phyloP scores from a whole-genome alignment of 1,139 yeast genomes.

The Saccharomyces hybrid region DNA sequence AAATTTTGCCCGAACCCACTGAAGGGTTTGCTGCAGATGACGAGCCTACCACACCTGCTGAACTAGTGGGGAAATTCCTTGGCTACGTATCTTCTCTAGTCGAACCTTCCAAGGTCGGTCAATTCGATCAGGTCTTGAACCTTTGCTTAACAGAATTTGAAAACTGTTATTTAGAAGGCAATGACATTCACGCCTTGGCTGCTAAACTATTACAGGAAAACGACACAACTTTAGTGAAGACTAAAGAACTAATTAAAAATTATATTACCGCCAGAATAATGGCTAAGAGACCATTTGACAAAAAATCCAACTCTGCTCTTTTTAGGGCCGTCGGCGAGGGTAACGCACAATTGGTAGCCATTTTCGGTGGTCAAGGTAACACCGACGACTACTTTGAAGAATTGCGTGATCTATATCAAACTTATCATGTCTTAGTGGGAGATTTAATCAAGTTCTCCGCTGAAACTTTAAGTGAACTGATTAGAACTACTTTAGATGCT shows the following conservation, averaged over 20 bases:
- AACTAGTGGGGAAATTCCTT: slow-evolving; percentile 74
- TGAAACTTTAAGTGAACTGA: slow-evolving; percentile 56
- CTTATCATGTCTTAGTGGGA: slow-evolving; percentile 66
- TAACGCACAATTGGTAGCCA: slow-evolving; percentile 63
- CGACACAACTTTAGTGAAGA: slow-evolving; percentile 57
- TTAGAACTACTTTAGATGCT: slow-evolving; percentile 66
- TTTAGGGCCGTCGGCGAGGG: slow-evolving; percentile 52
- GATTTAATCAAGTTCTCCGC: slow-evolving; percentile 70
- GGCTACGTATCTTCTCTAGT: slow-evolving; percentile 67
- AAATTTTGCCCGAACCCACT: slow-evolving; percentile 65
- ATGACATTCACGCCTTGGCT: slow-evolving; percentile 87
- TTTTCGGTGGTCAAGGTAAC: slow-evolving; percentile 99
- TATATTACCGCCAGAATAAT: slow-evolving; percentile 52
- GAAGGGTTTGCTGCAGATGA: slow-evolving; percentile 82
- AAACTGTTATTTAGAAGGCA: slow-evolving; percentile 60
- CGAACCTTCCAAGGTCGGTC: slow-evolving; percentile 40
- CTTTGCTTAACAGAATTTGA: slow-evolving; percentile 78
- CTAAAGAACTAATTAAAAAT: slow-evolving; percentile 66
- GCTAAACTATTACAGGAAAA: slow-evolving; percentile 45
- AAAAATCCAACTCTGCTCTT: slow-evolving; percentile 47
- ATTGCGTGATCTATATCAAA: slow-evolving; percentile 72
- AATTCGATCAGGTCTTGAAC: slow-evolving; percentile 61
- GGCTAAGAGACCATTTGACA: slow-evolving; percentile 42
- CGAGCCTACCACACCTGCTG: slow-evolving; percentile 85
- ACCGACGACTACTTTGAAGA: slow-evolving; percentile 97